Conservation (phyloP, 371 early-diverging fungal genomes). For the Mortierella sp. region DNA sequence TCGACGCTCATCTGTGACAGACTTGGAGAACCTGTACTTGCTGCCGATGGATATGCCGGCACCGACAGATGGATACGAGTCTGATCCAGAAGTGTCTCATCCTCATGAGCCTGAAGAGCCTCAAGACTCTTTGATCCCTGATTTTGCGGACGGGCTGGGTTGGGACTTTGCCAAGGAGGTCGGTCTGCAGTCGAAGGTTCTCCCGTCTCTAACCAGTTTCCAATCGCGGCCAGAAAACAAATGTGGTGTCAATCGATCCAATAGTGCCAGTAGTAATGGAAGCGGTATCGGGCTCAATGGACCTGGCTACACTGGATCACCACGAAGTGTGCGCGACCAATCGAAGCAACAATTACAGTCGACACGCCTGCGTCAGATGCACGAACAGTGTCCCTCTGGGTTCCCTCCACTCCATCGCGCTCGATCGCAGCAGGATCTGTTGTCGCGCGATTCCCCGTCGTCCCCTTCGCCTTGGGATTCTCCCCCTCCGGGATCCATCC, state of each 20-base stretch:
- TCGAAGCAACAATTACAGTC: slow-evolving; percentile 27
- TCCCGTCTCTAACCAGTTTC: slow-evolving; percentile 23
- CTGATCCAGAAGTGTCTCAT: slow-evolving; percentile 46
- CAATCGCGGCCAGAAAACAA: slow-evolving; percentile 10
- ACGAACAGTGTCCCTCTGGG: slow-evolving; percentile 14
- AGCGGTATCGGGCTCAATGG: slow-evolving; percentile 29
- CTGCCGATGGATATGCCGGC: slow-evolving; percentile 9
- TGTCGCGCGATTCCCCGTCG: not conserved
- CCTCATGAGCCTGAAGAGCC: slow-evolving; percentile 15
- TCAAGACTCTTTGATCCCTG: slow-evolving; percentile 22
- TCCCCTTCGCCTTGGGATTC: slow-evolving; percentile 6
- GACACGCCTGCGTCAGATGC: slow-evolving; percentile 25
- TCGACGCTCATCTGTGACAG: slow-evolving; percentile 37
- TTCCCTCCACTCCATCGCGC: slow-evolving; percentile 6
- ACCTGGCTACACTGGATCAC: slow-evolving; percentile 16
- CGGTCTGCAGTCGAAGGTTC: not conserved
- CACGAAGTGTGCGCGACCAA: slow-evolving; percentile 30
- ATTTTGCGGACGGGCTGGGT: slow-evolving; percentile 45
- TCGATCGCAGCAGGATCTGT: slow-evolving; percentile 19
- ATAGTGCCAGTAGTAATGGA: slow-evolving; percentile 44
- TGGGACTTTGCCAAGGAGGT: slow-evolving; percentile 40
- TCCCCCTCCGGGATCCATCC: slow-evolving; percentile 8
- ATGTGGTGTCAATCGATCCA: slow-evolving; percentile 36
- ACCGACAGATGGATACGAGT: slow-evolving; percentile 39
- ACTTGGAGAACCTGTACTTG: slow-evolving; percentile 40